A percentile compares a stretch with the other conserved stretches of the same genome.
Evolutionary conservation across 2,329 filamentous ascomycete genomes (phyloP).

Genomic region (Ophioceras dolichostomum): DNA sequence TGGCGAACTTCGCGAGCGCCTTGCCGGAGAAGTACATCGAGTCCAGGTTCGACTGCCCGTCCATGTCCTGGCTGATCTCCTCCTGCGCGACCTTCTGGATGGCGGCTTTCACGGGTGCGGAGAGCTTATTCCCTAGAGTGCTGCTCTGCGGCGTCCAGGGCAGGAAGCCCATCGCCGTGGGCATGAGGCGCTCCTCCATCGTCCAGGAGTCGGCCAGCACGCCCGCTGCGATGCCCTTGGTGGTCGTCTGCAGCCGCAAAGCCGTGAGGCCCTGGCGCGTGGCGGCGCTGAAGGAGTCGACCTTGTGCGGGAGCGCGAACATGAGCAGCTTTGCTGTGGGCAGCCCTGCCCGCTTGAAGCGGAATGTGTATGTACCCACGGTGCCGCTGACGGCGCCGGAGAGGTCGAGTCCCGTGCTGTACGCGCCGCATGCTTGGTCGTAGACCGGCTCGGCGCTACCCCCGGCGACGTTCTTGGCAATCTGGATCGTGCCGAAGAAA

Average conservation of each 20-base stretch:
- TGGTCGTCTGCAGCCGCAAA: conserved; percentile 63
- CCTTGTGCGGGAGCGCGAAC: conserved; percentile 81
- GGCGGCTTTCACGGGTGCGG: conserved; percentile 38
- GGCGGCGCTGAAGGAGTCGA: conserved; percentile 55
- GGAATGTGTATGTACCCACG: conserved; percentile 59
- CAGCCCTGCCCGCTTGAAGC: conserved; percentile 60
- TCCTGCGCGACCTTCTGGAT: conserved; percentile 52
- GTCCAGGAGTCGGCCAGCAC: conserved; percentile 65
- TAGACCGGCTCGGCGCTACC: conserved; percentile 49
- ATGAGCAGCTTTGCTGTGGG: conserved; percentile 54
- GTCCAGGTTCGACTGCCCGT: conserved; percentile 58
- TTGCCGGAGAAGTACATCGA: conserved; percentile 95
- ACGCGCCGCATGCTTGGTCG: conserved; percentile 66
- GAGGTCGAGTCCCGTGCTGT: conserved; percentile 51
- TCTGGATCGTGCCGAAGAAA: conserved; percentile 71
- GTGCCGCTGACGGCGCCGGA: conserved; percentile 47
- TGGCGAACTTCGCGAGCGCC: conserved; percentile 65
- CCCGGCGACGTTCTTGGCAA: conserved; percentile 61
- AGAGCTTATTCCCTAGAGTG: conserved; percentile 29
- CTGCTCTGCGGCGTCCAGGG: conserved; percentile 56
- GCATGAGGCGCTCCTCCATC: conserved; percentile 62
- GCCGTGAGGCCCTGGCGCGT: conserved; percentile 37
- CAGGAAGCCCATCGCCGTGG: conserved; percentile 60
- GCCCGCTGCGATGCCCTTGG: conserved; percentile 69
- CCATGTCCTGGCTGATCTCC: conserved; percentile 68